Evolutionary conservation across 805 yeast genomes (phyloP).

Genomic region (Metschnikowia gelsemii): DNA sequence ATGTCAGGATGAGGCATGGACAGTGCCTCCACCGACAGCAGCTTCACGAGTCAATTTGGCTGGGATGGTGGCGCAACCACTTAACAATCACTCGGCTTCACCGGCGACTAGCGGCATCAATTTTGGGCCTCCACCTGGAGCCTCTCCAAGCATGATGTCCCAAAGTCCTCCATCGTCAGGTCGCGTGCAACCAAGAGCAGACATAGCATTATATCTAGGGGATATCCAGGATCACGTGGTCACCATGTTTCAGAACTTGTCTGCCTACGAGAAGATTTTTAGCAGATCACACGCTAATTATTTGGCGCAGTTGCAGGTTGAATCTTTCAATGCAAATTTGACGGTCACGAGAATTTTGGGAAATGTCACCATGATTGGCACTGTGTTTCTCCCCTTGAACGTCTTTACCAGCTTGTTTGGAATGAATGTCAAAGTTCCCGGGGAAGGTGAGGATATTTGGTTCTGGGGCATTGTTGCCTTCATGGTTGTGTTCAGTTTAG

Average conservation of each 20-base stretch:
- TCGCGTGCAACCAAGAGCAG: slow-evolving; percentile 70
- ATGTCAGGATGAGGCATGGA: slow-evolving; percentile 69
- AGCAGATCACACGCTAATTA: slow-evolving; percentile 90
- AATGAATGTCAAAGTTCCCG: slow-evolving; percentile 92
- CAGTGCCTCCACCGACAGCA: slow-evolving; percentile 14
- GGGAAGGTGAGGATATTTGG: slow-evolving; percentile 33
- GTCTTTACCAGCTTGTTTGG: slow-evolving; percentile 90
- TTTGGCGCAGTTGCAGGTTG: slow-evolving; percentile 91
- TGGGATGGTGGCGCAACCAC: slow-evolving; percentile 11
- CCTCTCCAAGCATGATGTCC: slow-evolving; percentile 25
- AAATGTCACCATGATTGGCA: slow-evolving; percentile 86
- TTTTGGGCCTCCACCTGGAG: slow-evolving; percentile 39
- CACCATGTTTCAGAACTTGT: slow-evolving; percentile 89
- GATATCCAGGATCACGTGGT: slow-evolving; percentile 97
- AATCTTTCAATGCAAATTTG: slow-evolving; percentile 81
- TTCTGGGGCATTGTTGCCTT: slow-evolving; percentile 63
- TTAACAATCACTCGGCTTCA: not conserved
- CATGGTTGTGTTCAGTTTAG: slow-evolving; percentile 25
- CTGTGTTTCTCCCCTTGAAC: slow-evolving; percentile 85
- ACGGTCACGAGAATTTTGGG: slow-evolving; percentile 84
- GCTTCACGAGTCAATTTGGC: slow-evolving; percentile 21
- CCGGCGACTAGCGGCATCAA: slow-evolving; percentile 28
- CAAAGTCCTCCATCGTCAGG: slow-evolving; percentile 23
- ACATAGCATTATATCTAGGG: slow-evolving; percentile 87
- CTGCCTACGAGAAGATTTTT: slow-evolving; percentile 89